Percentiles rank a stretch among this genome's conserved stretches.
These are phyloP conservation scores for Penicillium sp. DNA, from an alignment of 2,329 filamentous ascomycete genomes.

Conservation along the genomic window DNA sequence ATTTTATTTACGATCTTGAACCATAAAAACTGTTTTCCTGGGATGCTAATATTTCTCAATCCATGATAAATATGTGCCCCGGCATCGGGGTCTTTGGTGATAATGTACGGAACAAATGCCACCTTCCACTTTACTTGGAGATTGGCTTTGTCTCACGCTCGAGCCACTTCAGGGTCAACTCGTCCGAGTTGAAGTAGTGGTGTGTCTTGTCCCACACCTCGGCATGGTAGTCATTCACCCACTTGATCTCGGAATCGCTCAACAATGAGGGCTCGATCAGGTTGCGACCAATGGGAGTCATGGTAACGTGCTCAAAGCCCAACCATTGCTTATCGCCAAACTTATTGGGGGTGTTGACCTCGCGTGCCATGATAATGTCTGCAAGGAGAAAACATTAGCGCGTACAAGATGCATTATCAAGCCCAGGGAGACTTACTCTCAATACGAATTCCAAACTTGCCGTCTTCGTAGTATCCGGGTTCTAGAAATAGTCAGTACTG, in stretches of 20 bases:
- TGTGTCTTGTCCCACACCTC: constrained; percentile 82
- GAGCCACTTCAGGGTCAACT: constrained; percentile 75
- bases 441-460: constrained; percentile 89
- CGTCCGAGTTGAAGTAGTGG: constrained; percentile 71
- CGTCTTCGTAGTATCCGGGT: constrained; percentile 96
- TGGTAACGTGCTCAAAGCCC: constrained; percentile 94
- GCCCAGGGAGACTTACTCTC: constrained; percentile 60
- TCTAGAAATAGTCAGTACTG: constrained; percentile 49
- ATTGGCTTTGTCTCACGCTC: constrained; percentile 78
- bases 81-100: neutral
- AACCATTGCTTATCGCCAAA: constrained; percentile 95
- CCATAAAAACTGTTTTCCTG: neutral
- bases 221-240: constrained; percentile 83
- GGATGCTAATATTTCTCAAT: neutral
- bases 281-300: constrained; percentile 92
- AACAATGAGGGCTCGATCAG: constrained; percentile 76
- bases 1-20: neutral
- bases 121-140: constrained; percentile 33
- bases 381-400: constrained; percentile 11
- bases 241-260: constrained; percentile 72
- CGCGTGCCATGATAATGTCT: constrained; percentile 84
- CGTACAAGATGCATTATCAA: no score
- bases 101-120: neutral
- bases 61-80: neutral
- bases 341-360: constrained; percentile 80